Conservation (phyloP, 1,139 yeast genomes). For the Tardiomyces digboiensis region DNA sequence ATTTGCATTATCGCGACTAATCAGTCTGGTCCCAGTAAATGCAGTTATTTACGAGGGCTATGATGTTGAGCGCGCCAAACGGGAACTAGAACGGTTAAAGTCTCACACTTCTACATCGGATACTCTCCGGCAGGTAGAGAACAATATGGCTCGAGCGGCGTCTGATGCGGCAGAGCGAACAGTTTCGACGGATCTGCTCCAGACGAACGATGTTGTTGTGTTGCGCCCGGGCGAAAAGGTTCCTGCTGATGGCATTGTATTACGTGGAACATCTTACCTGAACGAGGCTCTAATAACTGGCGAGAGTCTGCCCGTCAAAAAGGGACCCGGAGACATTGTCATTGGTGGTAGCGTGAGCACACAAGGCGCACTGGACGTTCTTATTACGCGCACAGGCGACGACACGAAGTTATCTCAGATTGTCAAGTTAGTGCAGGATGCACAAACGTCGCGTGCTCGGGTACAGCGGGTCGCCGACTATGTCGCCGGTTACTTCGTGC, state of each 20-base stretch:
- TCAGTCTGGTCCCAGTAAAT: conserved; percentile 71
- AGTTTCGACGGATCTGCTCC: conserved; percentile 67
- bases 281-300: conserved; percentile 91
- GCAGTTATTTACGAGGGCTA: conserved; percentile 46
- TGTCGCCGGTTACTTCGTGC: conserved; percentile 82
- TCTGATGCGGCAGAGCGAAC: conserved; percentile 15
- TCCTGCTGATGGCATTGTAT: conserved; percentile 84
- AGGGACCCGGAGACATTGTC: conserved; percentile 49
- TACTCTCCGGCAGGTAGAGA: neutral
- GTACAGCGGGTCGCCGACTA: conserved; percentile 84
- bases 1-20: conserved; percentile 68
- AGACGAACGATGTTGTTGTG: conserved; percentile 65
- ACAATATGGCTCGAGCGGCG: neutral
- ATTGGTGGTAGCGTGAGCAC: conserved; percentile 93
- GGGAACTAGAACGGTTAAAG: neutral
- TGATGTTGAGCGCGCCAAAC: conserved; percentile 4
- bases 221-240: conserved; percentile 80
- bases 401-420: conserved; percentile 84
- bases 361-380: conserved; percentile 58
- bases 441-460: conserved; percentile 85
- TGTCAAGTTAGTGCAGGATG: conserved; percentile 76
- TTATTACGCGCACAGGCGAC: conserved; percentile 63
- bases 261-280: conserved; percentile 70
- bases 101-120: conserved; percentile 7
- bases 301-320: conserved; percentile 69